Evolutionary conservation across 1,284 basidiomycete species (phyloP), one percentile per base, ranked within the genome.

Genomic region (Ganoderma boninense): DNA sequence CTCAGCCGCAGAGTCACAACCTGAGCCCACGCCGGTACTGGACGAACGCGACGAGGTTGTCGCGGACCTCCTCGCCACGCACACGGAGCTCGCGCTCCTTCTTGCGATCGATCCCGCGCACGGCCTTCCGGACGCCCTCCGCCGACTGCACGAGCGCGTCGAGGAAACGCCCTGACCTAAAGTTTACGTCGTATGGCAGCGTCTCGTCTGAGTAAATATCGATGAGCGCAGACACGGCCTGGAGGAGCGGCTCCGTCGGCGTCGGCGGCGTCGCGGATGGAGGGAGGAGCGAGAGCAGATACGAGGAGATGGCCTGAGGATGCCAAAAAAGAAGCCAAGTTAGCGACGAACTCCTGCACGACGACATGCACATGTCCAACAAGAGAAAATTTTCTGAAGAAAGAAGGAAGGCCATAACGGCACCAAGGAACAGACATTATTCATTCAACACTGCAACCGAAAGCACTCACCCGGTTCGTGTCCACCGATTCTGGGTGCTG

Each of bases 151-250:
- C 82, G 62, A 92, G 81, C 52, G 74, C 74, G 13, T 80, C 78
- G 29, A 88, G 77, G 66, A 79, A 81, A 43, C 73, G 75, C 20
- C 78, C 87, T 60, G 89, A 79, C 20, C 90, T 86, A 83, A 98
- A 99, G 74, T 92, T 93, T 69, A 87, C 76, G 81, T 99, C 97
- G 80, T 95, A 98, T 0, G 91, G 86, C 63, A 90, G 82, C 11
- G 83, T 87, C 81, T 99, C 98, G 82, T 99, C 97, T 1, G 97
- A 95, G 81, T 95, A 99, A 64, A 97, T 93, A 80, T 99, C 97
- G 74, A 99, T 95, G 62, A 99, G 81, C 35, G 94, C 95, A 46
- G 97, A 97, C 42, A 92, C 84, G 0, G 91, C 89, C 76, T 97
- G 95, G 23, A 98, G 86, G 68, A 94, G 85, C 0, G 92, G 86